phyloP scores from a whole-genome alignment of 495 filamentous ascomycete genomes.

The Pyrenula massariospora region DNA sequence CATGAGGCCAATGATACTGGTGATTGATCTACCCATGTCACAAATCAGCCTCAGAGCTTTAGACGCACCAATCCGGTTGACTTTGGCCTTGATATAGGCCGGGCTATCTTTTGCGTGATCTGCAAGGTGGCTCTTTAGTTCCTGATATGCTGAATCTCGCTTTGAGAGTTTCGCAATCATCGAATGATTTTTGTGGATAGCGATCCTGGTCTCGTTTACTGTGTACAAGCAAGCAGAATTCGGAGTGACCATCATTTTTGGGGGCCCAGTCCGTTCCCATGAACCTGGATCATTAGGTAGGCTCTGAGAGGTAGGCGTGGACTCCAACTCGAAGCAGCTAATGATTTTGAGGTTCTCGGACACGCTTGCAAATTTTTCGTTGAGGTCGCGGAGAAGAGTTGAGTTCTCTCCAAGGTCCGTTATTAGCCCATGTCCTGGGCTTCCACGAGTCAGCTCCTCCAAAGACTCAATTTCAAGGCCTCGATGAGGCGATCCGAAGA shows the following conservation, averaged over 20 bases:
- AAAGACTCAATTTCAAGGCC: constrained; percentile 10
- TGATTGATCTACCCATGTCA: no score
- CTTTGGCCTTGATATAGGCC: no score
- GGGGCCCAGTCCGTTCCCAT: constrained; percentile 10
- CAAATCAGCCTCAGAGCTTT: no score
- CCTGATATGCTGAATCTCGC: not conserved
- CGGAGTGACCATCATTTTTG: constrained; percentile 8
- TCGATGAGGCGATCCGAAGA: constrained; percentile 15
- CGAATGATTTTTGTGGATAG: constrained; percentile 11
- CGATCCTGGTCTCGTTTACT: constrained; percentile 6
- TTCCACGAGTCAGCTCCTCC: constrained; percentile 2
- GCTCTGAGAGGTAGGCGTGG: constrained; percentile 7
- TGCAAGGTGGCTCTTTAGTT: not conserved
- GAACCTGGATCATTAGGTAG: constrained; percentile 2
- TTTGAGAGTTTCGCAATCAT: constrained; percentile 14
- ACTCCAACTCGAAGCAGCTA: constrained; percentile 11
- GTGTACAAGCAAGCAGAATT: constrained; percentile 10
- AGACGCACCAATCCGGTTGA: no score
- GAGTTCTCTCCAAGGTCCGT: constrained; percentile 10
- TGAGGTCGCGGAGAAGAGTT: constrained; percentile 5
- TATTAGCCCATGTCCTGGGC: constrained; percentile 3
- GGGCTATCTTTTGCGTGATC: not conserved
- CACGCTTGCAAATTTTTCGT: constrained; percentile 4
- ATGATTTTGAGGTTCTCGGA: constrained; percentile 8
- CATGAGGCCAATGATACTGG: no score